A percentile compares a stretch with the other conserved stretches of the same genome.
Conservation (phyloP, 495 filamentous ascomycete genomes). For the Lophiotrema nucula region DNA sequence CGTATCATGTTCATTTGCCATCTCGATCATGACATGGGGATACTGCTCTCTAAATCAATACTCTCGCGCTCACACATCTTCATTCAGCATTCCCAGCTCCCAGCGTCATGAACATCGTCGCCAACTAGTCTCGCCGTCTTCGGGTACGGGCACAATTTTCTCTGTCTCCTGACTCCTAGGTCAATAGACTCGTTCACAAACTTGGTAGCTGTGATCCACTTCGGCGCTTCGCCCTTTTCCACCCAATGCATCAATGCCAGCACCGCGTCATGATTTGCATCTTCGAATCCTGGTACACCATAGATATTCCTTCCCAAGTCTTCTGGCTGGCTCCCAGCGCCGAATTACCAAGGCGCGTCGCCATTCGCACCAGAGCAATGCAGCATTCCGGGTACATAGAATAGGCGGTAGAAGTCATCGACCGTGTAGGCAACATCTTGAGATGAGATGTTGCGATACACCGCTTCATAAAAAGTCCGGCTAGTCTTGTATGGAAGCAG, state of each 20-base stretch:
- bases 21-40: too few relatives aligned
- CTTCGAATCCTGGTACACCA: too few relatives aligned
- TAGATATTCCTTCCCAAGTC: too few relatives aligned
- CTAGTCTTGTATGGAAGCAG: too few relatives aligned
- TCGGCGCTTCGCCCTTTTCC: conserved; percentile 41
- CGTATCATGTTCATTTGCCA: too few relatives aligned
- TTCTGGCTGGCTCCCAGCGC: conserved; percentile 48
- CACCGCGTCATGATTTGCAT: conserved; percentile 48
- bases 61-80: too few relatives aligned
- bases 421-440: too few relatives aligned
- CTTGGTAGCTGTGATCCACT: conserved; percentile 36
- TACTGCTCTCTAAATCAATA: too few relatives aligned
- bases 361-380: conserved; percentile 42
- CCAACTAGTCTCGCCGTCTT: conserved; percentile 28
- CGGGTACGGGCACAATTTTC: conserved; percentile 38
- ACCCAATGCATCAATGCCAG: conserved; percentile 55
- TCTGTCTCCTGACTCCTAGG: conserved; percentile 32
- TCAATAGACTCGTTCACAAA: conserved; percentile 33
- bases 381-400: conserved; percentile 49
- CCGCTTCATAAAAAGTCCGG: too few relatives aligned
- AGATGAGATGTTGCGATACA: too few relatives aligned
- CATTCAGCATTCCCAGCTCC: conserved; percentile 36
- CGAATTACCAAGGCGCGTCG: conserved; percentile 15
- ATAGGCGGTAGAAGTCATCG: conserved; percentile 43
- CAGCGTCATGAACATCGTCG: conserved; percentile 31